These are phyloP conservation scores for Macadamia integrifolia DNA, from an alignment of 164 flowering plant species.

Conservation along the genomic window DNA sequence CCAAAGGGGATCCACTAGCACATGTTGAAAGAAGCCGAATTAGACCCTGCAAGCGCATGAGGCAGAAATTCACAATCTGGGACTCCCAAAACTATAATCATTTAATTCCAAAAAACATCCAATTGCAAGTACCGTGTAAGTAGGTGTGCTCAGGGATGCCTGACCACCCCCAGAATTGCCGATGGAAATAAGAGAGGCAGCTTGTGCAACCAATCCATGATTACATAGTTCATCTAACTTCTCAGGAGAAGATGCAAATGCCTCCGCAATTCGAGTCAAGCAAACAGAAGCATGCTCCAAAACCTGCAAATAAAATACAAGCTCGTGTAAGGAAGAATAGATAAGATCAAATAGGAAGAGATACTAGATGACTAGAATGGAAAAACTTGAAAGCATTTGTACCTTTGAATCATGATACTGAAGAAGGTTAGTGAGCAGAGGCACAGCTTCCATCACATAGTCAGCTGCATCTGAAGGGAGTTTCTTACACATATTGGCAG, in stretches of 20 bases:
- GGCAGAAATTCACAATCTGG: conserved; percentile 14
- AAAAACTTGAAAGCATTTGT: not conserved
- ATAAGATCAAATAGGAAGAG: no score
- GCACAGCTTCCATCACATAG: conserved; percentile 99
- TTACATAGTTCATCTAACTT: conserved; percentile 92
- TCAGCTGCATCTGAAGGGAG: conserved; percentile 99
- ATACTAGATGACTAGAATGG: not conserved
- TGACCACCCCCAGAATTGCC: conserved; percentile 90
- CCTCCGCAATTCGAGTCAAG: conserved; percentile 92
- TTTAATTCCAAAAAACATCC: not conserved
- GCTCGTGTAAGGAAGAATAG: not conserved
- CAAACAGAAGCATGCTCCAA: conserved; percentile 96
- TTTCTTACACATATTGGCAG: conserved; percentile 99
- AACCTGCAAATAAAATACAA: conserved; percentile 42
- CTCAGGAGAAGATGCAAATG: conserved; percentile 86
- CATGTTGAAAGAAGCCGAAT: conserved; percentile 90
- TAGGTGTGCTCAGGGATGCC: conserved; percentile 84
- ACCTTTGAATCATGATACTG: conserved; percentile 98
- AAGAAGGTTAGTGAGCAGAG: conserved; percentile 85
- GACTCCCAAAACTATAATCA: conserved; percentile 1
- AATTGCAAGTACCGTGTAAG: conserved; percentile 69
- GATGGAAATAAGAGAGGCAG: conserved; percentile 82
- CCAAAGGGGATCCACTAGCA: conserved; percentile 89
- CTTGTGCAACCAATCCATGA: conserved; percentile 92
- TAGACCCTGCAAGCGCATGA: conserved; percentile 60